Conservation (phyloP, 352 stramenopile species). For the Pythium phragmiticola region DNA sequence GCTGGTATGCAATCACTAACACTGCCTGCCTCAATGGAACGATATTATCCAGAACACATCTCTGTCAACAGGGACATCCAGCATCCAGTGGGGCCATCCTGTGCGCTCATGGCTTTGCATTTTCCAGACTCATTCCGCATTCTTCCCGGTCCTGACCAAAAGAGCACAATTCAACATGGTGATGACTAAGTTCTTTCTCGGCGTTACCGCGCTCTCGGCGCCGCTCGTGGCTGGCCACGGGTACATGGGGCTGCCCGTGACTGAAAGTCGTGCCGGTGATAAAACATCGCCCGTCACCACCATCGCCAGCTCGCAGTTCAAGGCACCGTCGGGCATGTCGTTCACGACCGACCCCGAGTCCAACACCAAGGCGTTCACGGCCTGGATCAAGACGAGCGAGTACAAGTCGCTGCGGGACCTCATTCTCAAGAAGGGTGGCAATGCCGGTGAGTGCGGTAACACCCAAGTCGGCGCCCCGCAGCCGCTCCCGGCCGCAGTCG, state of each 20-base stretch:
- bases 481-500: conserved; percentile 10
- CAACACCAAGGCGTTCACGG: conserved; percentile 20
- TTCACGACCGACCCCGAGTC: conserved; percentile 13
- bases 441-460: conserved; percentile 2
- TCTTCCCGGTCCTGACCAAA: conserved; percentile 12
- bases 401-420: conserved; percentile 26
- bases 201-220: conserved; percentile 8
- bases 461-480: conserved; percentile 3
- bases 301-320: conserved; percentile 6
- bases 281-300: conserved; percentile 6
- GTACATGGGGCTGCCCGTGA: conserved; percentile 11
- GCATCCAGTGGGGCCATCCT: neutral
- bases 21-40: neutral
- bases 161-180: conserved; percentile 9
- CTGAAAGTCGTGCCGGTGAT: conserved; percentile 1
- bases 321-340: conserved; percentile 1
- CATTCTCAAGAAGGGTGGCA: conserved; percentile 11
- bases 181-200: conserved; percentile 13
- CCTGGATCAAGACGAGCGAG: conserved; percentile 18
- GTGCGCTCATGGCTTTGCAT: too few species aligned
- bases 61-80: neutral
- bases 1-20: neutral
- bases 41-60: too few species aligned
- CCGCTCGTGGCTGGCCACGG: conserved; percentile 21
- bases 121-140: conserved; percentile 11